Base-by-base conservation (phyloP, 2,329 filamentous ascomycete species). In the Periconia sp. region DNA sequence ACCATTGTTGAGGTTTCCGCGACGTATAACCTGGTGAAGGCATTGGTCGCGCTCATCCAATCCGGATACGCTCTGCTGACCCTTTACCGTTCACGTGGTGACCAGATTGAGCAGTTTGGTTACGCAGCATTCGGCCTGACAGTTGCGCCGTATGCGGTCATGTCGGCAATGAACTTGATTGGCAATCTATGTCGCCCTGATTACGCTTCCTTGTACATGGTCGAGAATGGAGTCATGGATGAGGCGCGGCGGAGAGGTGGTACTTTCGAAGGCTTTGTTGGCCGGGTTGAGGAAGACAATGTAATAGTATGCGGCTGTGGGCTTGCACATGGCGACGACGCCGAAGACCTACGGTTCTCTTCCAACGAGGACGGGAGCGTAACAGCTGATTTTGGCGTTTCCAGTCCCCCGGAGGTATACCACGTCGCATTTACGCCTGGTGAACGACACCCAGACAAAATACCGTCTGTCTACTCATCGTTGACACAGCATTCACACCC, bases 61-160 rank as follows among this genome's bases (percentile, higher is more conserved):
- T 52, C 62, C 2, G 17, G 54, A 1, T 68, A 61, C 36, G 61
- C 57, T 2, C 38, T 45, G 1, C 39, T 35, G 2, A 69, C 65
- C 2, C 30, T 70, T 0, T 69, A 68, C 32, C 46, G 48, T 5
- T 42, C 59, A 5, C 43, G 53, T 16, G 66, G 61, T 5, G 52
- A 63, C 19, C 64, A 70, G 35, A 56, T 69, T 13, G 19, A 54
- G 8, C 46, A 44, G 19, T 72, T 60, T 31, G 68, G 69, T 8
- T 71, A 65, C 32, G 66, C 65, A 1, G 61, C 68, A 1, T 71
- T 68, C 37, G 61, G 63, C 3, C 52, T 72, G 6, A 71, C 68
- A 0, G 65, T 71, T 2, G 45, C 65, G 1, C 68, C 67, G 0
- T 71, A 70, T 34, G 45, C 61, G 4, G 30, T 69, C 16, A 72